phyloP scores from a whole-genome alignment of 1,284 basidiomycete genomes.

The Amylostereum areolatum region DNA sequence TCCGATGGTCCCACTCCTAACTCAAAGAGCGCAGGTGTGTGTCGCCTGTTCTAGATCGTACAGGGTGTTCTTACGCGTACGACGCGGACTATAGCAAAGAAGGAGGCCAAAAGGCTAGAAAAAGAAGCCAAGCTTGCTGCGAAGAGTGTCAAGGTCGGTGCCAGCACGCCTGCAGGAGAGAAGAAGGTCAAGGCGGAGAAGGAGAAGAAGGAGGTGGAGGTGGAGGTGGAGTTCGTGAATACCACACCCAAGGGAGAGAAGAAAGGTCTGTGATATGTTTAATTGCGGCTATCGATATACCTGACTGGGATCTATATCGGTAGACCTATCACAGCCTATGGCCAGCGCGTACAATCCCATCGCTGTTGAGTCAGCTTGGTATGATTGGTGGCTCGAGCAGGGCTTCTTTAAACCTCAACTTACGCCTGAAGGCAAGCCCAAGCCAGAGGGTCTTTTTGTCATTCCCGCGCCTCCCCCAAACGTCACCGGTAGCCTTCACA shows the following conservation, averaged over 20 bases:
- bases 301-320: background rate
- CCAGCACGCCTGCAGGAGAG: constrained; percentile 36
- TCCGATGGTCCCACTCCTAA: constrained; percentile 13
- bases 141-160: constrained; percentile 57
- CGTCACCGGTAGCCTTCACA: constrained; percentile 95
- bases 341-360: constrained; percentile 90
- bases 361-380: constrained; percentile 95
- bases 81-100: constrained; percentile 38
- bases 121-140: constrained; percentile 79
- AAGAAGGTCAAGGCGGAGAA: constrained; percentile 78
- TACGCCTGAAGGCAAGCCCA: constrained; percentile 48
- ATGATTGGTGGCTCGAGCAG: constrained; percentile 94
- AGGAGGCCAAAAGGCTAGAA: constrained; percentile 66
- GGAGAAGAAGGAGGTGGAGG: constrained; percentile 66
- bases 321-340: constrained; percentile 88
- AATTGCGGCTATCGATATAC: background rate
- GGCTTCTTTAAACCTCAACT: constrained; percentile 88
- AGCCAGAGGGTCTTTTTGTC: constrained; percentile 72
- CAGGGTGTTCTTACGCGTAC: background rate
- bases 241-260: constrained; percentile 84
- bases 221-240: constrained; percentile 76
- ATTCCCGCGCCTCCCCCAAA: constrained; percentile 97
- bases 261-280: constrained; percentile 54
- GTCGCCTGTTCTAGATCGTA: background rate
- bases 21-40: constrained; percentile 27